Evolutionary conservation across 768 basidiomycete species (phyloP), one percentile per base, ranked within the genome.

Genomic region (Scleroderma bovista): DNA sequence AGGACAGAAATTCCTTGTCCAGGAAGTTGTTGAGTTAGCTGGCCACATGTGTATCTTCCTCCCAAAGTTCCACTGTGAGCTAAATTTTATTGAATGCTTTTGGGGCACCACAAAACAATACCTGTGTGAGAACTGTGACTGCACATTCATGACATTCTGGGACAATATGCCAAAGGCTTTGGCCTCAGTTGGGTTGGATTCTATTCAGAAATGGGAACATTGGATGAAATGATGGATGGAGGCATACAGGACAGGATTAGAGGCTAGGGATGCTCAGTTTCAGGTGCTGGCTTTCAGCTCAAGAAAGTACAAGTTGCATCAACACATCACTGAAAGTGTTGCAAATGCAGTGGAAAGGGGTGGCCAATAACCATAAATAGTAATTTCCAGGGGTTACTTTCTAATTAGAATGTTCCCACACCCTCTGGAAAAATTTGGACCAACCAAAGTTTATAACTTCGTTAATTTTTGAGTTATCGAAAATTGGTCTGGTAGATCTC

Each of bases 161-260:
- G 46, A 55, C n/a, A 66, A 66, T 50, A 53, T 65, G 53, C 57
- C 54, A 5, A 47, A 47, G 7, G 62, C 64, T 26, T 42, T 65
- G 40, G 40, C 16, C 8, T 63, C 59, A 19, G 50, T 51, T 8
- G 29, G 29, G 19, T 12, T 54, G 17, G 32, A 51, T 17, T 55
- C 51, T 23, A 59, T 56, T n/a, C 45, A 31, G 39, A 26, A 13
- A 34, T 57, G 55, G 46, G 53, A 59, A 36, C 57, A 57, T 36
- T 17, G 38, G 9, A 59, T 54, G 47, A 34, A 51, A 26, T 23
- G 46, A 17, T 59, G 57, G 56, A 59, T 57, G 46, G 50, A 53
- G 26, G 57, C 57, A 29, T 57, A 59, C 40, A 26, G 52, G 37
- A 16, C 38, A 16, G 57, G 47, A 8, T 33, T 59, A 29, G 26